phyloP scores from a whole-genome alignment of 148 eudicot genomes.

The Persicaria maculosa region DNA sequence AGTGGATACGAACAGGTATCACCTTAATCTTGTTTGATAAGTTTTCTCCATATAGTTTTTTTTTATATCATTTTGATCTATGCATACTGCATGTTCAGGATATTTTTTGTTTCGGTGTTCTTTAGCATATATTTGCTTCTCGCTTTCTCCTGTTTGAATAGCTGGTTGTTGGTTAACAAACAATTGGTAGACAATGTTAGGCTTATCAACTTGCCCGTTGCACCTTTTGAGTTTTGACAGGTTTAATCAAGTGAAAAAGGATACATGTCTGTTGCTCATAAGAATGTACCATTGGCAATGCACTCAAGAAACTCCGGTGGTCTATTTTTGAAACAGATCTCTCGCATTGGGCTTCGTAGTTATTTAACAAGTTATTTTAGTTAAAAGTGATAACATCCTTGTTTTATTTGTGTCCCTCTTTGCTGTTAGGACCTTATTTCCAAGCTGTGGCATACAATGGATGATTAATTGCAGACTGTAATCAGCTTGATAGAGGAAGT shows the following conservation, averaged over 20 bases:
- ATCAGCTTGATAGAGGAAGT: background rate
- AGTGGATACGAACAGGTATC: constrained; percentile 58
- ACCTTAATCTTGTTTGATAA: constrained; percentile 3
- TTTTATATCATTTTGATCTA: background rate
- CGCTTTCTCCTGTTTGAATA: background rate
- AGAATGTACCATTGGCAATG: background rate
- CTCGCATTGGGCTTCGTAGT: background rate
- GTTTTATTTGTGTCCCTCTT: background rate
- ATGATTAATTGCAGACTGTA: background rate
- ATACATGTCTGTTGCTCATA: background rate
- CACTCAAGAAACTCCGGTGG: background rate
- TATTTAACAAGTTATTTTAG: background rate
- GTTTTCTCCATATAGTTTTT: background rate
- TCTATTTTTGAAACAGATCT: background rate
- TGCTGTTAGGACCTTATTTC: background rate
- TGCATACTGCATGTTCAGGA: constrained; percentile 3
- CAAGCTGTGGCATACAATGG: background rate
- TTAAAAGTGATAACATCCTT: background rate
- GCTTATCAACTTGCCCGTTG: too few species aligned
- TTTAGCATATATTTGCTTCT: background rate
- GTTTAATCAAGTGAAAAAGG: too few species aligned
- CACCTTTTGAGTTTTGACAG: too few species aligned
- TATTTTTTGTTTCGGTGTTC: background rate
- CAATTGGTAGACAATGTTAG: too few species aligned
- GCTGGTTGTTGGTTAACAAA: background rate